These are phyloP conservation scores for Cardamine chenopodiifolia DNA, from an alignment of 345 rosid species.

Conservation along the genomic window DNA sequence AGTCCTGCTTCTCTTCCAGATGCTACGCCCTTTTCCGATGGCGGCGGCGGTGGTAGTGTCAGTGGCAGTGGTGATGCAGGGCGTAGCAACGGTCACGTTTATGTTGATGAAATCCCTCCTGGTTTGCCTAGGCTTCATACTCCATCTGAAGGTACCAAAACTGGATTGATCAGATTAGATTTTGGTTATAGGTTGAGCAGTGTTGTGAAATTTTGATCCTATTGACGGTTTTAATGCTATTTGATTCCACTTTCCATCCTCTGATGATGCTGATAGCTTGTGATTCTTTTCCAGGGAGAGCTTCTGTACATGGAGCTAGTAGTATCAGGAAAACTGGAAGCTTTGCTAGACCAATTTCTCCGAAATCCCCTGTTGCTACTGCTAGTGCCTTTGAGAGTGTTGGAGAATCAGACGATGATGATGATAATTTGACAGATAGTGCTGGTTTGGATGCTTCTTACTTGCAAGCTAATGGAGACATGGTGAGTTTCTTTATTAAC, in stretches of 20 bases:
- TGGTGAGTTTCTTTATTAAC: constrained; percentile 58
- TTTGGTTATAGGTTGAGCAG: background rate
- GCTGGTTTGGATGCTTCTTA: constrained; percentile 63
- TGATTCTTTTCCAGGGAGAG: constrained; percentile 50
- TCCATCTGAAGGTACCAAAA: constrained; percentile 69
- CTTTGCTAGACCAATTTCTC: constrained; percentile 77
- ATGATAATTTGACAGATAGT: constrained; percentile 68
- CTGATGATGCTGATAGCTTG: constrained; percentile 17
- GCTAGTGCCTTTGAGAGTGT: constrained; percentile 92
- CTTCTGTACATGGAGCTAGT: constrained; percentile 56
- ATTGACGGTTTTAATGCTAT: background rate
- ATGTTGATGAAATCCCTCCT: constrained; percentile 73
- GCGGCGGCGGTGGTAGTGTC: constrained; percentile 51
- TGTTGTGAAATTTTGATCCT: constrained; percentile 3
- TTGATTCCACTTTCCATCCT: background rate
- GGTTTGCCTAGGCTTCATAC: constrained; percentile 86
- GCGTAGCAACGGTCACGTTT: constrained; percentile 60
- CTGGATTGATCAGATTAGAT: background rate
- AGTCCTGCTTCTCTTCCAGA: constrained; percentile 81
- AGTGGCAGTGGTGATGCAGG: constrained; percentile 57
- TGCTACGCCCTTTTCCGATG: constrained; percentile 65
- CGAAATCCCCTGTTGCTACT: constrained; percentile 93
- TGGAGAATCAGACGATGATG: constrained; percentile 97
- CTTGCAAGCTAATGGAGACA: constrained; percentile 66
- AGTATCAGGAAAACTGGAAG: constrained; percentile 60